These are phyloP conservation scores for Nemania sp. DNA, from an alignment of 2,329 filamentous ascomycete genomes.

Conservation along the genomic window DNA sequence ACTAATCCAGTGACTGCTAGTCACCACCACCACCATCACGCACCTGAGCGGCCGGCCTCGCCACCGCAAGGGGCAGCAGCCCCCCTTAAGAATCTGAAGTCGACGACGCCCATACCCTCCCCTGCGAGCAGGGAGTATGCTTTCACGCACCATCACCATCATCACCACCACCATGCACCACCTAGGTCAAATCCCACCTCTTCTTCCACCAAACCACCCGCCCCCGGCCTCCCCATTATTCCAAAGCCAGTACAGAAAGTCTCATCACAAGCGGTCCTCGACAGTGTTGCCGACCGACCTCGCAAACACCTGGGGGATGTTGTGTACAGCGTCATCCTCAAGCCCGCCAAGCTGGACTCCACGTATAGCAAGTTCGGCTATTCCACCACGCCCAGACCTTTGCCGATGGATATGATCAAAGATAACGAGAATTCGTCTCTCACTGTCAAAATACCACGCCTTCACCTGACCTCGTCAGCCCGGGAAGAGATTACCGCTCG, in stretches of 20 bases:
- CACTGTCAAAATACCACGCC: slow-evolving; percentile 82
- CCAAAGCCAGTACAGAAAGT: slow-evolving; percentile 69
- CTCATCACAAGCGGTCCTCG: slow-evolving; percentile 70
- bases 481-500: slow-evolving; percentile 83
- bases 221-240: slow-evolving; percentile 47
- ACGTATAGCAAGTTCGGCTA: slow-evolving; percentile 50
- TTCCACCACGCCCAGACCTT: slow-evolving; percentile 66
- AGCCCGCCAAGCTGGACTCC: slow-evolving; percentile 53
- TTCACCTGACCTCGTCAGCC: slow-evolving; percentile 70
- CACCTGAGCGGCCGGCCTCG: slow-evolving; percentile 50
- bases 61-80: slow-evolving; percentile 48
- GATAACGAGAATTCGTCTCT: slow-evolving; percentile 87
- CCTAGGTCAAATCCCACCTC: slow-evolving; percentile 46
- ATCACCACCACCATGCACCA: slow-evolving; percentile 48
- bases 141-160: slow-evolving; percentile 55
- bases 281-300: slow-evolving; percentile 70
- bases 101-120: slow-evolving; percentile 50
- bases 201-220: slow-evolving; percentile 37
- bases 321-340: slow-evolving; percentile 74
- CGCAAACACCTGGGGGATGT: slow-evolving; percentile 84
- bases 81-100: slow-evolving; percentile 57
- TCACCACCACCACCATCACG: slow-evolving; percentile 57
- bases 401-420: slow-evolving; percentile 74
- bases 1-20: slow-evolving; percentile 38
- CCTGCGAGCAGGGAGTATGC: slow-evolving; percentile 49